phyloP scores from a whole-genome alignment of 2,329 filamentous ascomycete species.

The Elsinoe necatrix region DNA sequence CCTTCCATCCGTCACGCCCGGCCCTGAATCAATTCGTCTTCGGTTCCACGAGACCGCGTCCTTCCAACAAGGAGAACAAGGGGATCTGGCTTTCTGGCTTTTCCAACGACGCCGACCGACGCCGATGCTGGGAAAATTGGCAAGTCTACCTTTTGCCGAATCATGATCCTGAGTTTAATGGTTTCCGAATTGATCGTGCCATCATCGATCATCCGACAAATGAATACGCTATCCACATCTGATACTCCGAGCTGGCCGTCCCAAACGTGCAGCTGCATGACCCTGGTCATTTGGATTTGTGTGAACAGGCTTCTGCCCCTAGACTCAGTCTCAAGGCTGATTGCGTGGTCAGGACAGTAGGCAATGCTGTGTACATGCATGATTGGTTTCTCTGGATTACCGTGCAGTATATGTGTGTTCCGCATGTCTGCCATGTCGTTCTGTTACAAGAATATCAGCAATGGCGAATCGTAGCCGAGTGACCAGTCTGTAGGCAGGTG shows the following conservation, averaged over 20 bases:
- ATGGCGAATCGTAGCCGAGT: no score
- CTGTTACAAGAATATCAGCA: no score
- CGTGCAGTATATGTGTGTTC: no score
- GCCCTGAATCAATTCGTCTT: background rate
- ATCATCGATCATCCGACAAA: slow-evolving; percentile 4
- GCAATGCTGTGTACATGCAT: no score
- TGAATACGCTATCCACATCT: background rate
- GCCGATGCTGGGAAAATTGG: slow-evolving; percentile 7
- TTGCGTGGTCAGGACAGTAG: no score
- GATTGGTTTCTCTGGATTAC: no score
- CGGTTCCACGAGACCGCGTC: background rate
- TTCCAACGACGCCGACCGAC: background rate
- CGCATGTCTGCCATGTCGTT: no score
- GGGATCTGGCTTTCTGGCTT: slow-evolving; percentile 8
- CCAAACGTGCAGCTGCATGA: background rate
- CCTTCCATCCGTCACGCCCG: background rate
- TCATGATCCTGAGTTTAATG: background rate
- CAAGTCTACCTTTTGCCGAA: background rate
- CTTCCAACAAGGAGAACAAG: background rate
- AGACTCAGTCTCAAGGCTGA: no score
- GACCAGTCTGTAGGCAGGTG: no score
- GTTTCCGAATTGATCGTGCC: slow-evolving; percentile 2
- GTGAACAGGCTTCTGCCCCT: no score
- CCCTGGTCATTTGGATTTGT: no score
- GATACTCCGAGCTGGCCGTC: background rate